These are phyloP conservation scores for Aspergillus cejpii DNA, from an alignment of 2,329 filamentous ascomycete species.

Conservation along the genomic window DNA sequence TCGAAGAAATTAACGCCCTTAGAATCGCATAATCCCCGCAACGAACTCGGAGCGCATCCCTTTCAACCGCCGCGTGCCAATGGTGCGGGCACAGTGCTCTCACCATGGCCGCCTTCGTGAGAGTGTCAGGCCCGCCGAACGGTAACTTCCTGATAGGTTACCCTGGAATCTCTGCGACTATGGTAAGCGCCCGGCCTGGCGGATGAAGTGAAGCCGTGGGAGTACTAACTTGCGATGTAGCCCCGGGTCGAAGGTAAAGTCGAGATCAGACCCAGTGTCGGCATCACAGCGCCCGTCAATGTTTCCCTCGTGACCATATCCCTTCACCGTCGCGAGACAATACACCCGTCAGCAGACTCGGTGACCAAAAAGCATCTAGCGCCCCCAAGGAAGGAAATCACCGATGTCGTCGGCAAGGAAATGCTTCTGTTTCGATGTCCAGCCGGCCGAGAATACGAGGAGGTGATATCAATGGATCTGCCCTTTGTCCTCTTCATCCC, in stretches of 20 bases:
- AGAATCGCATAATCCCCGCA: conserved; percentile 25
- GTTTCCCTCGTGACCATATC: conserved; percentile 92
- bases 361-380: conserved; percentile 86
- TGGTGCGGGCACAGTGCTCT: conserved; percentile 33
- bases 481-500: conserved; percentile 97
- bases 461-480: conserved; percentile 89
- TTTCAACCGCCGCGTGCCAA: conserved; percentile 29
- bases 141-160: conserved; percentile 95
- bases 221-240: conserved; percentile 42
- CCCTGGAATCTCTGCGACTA: conserved; percentile 91
- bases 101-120: conserved; percentile 72
- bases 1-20: conserved; percentile 16
- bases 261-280: conserved; percentile 81
- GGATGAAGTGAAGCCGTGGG: background rate
- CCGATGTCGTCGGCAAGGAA: conserved; percentile 92
- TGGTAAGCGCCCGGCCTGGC: conserved; percentile 58
- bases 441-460: conserved; percentile 76
- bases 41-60: conserved; percentile 20
- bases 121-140: conserved; percentile 95
- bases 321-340: conserved; percentile 87
- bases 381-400: conserved; percentile 81
- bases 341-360: conserved; percentile 92
- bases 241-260: conserved; percentile 97
- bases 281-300: conserved; percentile 80
- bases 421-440: conserved; percentile 84